Evolutionary conservation across 805 yeast species (phyloP).

Genomic region (Scheffersomyces lignosus): DNA sequence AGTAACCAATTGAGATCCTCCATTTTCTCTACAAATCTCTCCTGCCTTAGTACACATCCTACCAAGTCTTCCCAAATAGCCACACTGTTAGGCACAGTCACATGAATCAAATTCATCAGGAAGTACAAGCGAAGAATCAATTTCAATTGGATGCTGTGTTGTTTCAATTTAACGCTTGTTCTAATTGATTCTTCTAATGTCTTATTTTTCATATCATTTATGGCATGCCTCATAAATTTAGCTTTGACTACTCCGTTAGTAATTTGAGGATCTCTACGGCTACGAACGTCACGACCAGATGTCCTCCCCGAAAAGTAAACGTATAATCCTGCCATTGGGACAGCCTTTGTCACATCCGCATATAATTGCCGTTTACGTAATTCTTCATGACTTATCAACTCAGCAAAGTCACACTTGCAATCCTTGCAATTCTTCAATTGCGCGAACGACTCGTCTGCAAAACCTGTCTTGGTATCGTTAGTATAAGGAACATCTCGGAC

Average conservation of each 20-base stretch:
- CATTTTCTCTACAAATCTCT: constrained; percentile 20
- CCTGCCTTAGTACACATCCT: constrained; percentile 22
- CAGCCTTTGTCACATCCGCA: constrained; percentile 7
- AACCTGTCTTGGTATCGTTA: constrained; percentile 5
- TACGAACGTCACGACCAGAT: constrained; percentile 2
- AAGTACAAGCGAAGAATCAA: not conserved
- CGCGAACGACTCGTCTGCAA: constrained; percentile 8
- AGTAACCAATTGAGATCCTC: constrained; percentile 19
- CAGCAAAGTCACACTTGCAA: constrained; percentile 14
- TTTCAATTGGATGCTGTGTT: not conserved
- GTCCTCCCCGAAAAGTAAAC: constrained; percentile 6
- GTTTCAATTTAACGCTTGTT: not conserved
- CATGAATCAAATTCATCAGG: constrained; percentile 6
- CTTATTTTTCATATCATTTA: not conserved
- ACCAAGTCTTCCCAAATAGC: constrained; percentile 21
- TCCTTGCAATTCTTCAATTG: not conserved
- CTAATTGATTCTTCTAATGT: not conserved
- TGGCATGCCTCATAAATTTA: not conserved
- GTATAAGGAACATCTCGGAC: constrained; percentile 7
- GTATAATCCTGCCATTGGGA: constrained; percentile 7
- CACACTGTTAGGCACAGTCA: not conserved
- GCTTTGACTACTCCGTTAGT: constrained; percentile 1
- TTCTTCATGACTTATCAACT: constrained; percentile 17
- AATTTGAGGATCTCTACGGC: not conserved
- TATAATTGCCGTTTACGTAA: constrained; percentile 19